Evolutionary conservation across 768 basidiomycete species (phyloP).

Genomic region (Russula lepida): DNA sequence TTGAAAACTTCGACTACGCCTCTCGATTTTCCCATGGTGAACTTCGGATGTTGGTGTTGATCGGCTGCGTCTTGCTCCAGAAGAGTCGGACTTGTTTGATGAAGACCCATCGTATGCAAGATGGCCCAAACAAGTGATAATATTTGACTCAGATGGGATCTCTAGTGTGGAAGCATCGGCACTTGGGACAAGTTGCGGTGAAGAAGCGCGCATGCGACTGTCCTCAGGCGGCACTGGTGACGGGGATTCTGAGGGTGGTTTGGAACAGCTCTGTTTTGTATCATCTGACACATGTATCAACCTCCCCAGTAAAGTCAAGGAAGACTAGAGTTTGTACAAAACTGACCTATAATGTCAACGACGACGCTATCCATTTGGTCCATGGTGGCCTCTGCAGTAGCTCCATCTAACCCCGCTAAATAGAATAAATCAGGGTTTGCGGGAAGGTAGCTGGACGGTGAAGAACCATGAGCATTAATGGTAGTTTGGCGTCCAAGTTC

Average conservation of each 20-base stretch:
- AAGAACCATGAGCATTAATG: neutral
- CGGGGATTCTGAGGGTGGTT: neutral
- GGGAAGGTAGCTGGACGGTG: neutral
- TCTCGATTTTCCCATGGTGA: neutral
- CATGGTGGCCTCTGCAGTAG: neutral
- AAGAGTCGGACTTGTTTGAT: neutral
- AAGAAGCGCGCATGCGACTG: neutral
- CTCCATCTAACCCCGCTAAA: neutral
- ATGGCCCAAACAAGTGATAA: neutral
- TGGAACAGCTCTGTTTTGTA: neutral
- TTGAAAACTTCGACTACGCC: slow-evolving; percentile 7
- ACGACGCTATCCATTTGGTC: slow-evolving; percentile 4
- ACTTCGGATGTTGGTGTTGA: neutral
- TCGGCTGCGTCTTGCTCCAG: neutral
- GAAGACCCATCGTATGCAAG: slow-evolving; percentile 2
- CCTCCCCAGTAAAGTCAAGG: neutral
- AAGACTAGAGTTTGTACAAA: neutral
- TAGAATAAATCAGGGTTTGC: neutral
- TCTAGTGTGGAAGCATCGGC: neutral
- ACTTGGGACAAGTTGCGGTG: neutral
- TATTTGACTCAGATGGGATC: neutral
- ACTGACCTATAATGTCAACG: slow-evolving; percentile 19
- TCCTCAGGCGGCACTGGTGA: neutral
- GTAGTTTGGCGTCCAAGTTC: neutral
- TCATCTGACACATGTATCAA: neutral